phyloP scores from a whole-genome alignment of 345 rosid species.

The Firmiana major region DNA sequence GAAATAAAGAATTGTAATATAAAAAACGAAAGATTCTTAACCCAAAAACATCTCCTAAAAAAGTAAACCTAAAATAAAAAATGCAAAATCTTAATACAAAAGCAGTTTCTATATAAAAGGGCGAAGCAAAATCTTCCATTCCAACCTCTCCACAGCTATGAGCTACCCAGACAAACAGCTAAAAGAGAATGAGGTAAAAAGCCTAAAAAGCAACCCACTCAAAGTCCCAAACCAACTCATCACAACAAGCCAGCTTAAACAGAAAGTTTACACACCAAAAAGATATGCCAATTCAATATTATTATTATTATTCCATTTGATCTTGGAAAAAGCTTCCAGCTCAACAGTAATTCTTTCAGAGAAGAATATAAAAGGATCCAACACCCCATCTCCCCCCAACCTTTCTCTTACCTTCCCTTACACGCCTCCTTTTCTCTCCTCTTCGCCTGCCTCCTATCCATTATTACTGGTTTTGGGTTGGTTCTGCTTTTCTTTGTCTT shows the following conservation, averaged over 20 bases:
- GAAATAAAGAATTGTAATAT: not conserved
- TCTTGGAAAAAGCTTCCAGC: not conserved
- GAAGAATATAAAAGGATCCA: slow-evolving; percentile 13
- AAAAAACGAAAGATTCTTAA: not conserved
- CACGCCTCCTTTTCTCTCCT: slow-evolving; percentile 1
- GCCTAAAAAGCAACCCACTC: slow-evolving; percentile 2
- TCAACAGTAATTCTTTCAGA: not conserved
- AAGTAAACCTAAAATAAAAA: not conserved
- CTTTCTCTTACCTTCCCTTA: slow-evolving; percentile 14
- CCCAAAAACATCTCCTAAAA: not conserved
- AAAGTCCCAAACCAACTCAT: slow-evolving; percentile 1
- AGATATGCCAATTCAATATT: not conserved
- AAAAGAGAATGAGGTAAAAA: not conserved
- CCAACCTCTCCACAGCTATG: not conserved
- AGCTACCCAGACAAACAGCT: not conserved
- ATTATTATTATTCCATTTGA: not conserved
- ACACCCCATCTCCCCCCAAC: not conserved
- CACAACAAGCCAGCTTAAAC: not conserved
- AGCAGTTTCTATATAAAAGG: not conserved
- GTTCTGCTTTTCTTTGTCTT: fast-evolving
- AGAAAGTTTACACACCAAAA: slow-evolving; percentile 12
- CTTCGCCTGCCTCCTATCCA: not conserved
- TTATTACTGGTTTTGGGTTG: not conserved
- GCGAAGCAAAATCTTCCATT: slow-evolving; percentile 7
- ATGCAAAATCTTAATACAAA: not conserved